A percentile compares a stretch with the other conserved stretches of the same genome.
These are phyloP conservation scores for Phialemonium atrogriseum DNA, from an alignment of 2,329 filamentous ascomycete species.

Conservation along the genomic window DNA sequence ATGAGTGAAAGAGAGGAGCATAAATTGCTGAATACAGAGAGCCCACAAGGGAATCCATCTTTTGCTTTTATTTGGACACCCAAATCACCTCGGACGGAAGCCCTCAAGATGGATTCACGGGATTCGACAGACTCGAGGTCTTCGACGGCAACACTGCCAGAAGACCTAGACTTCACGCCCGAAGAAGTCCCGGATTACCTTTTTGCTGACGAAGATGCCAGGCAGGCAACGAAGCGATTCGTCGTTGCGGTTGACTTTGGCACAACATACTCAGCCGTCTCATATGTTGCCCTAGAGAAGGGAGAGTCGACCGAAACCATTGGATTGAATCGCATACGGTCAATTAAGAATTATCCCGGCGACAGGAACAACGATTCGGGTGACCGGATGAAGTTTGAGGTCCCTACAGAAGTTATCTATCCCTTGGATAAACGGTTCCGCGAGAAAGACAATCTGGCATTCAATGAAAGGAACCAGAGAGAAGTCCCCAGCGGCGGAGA, in stretches of 20 bases:
- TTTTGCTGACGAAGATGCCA: constrained; percentile 6
- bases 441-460: constrained; percentile 5
- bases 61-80: too few relatives aligned
- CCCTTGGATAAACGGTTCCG: constrained; percentile 8
- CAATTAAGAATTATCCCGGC: constrained; percentile 9
- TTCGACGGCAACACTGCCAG: not conserved
- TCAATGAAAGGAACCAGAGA: too few relatives aligned
- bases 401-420: constrained; percentile 11
- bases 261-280: constrained; percentile 10
- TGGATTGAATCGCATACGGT: constrained; percentile 4
- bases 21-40: not conserved
- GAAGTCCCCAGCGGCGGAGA: too few relatives aligned
- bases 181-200: not conserved
- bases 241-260: constrained; percentile 11
- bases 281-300: constrained; percentile 6
- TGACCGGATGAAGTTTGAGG: constrained; percentile 8
- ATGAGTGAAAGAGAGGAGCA: not conserved
- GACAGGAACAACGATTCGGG: constrained; percentile 4
- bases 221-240: constrained; percentile 1
- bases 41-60: not conserved
- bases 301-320: not conserved
- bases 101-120: too few relatives aligned
- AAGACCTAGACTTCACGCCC: not conserved
- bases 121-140: not conserved
- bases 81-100: too few relatives aligned